These are phyloP conservation scores for Cronartium ribicola DNA, from an alignment of 1,284 basidiomycete genomes.

Conservation along the genomic window DNA sequence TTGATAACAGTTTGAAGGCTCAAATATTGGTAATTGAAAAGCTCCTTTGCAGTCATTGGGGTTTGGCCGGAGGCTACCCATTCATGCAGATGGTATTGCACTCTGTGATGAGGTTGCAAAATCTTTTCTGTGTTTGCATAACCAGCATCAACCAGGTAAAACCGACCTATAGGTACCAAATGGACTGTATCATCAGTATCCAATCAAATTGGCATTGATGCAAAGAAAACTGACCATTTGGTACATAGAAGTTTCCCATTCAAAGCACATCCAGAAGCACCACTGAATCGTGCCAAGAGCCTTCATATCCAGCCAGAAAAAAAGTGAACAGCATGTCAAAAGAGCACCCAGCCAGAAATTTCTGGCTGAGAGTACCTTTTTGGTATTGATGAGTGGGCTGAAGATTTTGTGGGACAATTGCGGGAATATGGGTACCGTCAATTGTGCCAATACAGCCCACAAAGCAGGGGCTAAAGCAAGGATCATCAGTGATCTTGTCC, in stretches of 20 bases:
- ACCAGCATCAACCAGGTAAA: neutral
- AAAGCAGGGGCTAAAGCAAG: constrained; percentile 46
- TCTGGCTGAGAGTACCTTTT: constrained; percentile 49
- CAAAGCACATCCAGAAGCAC: constrained; percentile 49
- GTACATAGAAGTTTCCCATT: neutral
- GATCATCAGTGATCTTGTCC: neutral
- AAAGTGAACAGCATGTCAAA: constrained; percentile 51
- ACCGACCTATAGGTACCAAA: neutral
- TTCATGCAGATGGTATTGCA: neutral
- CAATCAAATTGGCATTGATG: neutral
- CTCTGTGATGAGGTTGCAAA: neutral
- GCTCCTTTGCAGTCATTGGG: neutral
- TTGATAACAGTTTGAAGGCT: neutral
- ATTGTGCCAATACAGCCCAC: constrained; percentile 47
- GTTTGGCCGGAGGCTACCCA: neutral
- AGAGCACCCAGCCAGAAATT: constrained; percentile 49
- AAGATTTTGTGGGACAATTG: constrained; percentile 44
- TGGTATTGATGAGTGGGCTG: constrained; percentile 46
- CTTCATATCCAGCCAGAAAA: constrained; percentile 52
- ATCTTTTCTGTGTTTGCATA: neutral
- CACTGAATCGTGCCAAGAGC: constrained; percentile 50
- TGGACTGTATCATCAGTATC: neutral
- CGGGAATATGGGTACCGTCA: constrained; percentile 44
- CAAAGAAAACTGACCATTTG: neutral
- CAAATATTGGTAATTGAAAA: neutral